Conservation (phyloP, 2,329 filamentous ascomycete genomes). For the Claviceps sp. region DNA sequence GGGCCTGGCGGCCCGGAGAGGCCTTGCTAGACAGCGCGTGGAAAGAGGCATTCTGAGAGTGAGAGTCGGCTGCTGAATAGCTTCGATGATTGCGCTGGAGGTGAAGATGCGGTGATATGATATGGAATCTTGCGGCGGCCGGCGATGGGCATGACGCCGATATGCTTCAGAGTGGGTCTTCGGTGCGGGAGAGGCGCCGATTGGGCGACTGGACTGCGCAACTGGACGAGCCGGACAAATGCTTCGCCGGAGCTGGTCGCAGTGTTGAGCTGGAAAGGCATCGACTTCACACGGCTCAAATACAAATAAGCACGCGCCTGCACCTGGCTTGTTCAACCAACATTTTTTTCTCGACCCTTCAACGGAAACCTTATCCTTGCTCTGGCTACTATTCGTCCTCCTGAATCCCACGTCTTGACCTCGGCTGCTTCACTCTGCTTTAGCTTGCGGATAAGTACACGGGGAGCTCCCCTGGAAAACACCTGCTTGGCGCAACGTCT, state of each 20-base stretch:
- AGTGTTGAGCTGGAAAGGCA: too few relatives aligned
- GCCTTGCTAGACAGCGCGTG: constrained; percentile 8
- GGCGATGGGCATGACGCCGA: not conserved
- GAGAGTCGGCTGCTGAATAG: too few relatives aligned
- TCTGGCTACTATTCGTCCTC: too few relatives aligned
- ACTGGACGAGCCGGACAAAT: constrained; percentile 4
- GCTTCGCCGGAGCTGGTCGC: constrained; percentile 5
- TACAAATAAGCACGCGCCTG: too few relatives aligned
- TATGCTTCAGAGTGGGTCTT: not conserved
- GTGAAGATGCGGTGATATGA: not conserved
- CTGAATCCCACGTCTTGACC: not conserved
- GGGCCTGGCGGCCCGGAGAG: constrained; percentile 3
- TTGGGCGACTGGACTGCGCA: not conserved
- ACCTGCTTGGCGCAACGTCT: not conserved
- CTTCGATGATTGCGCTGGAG: not conserved
- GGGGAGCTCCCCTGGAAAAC: not conserved
- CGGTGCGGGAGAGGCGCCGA: not conserved
- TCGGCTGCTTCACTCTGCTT: not conserved
- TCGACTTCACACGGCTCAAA: too few relatives aligned
- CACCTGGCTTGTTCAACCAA: too few relatives aligned
- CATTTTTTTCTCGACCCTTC: too few relatives aligned
- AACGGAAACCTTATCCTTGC: too few relatives aligned
- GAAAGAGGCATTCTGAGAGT: constrained; percentile 9
- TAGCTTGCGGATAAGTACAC: not conserved
- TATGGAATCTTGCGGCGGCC: not conserved